These are phyloP conservation scores for Beauveria sp. DNA, from an alignment of 2,329 filamentous ascomycete species.

Conservation along the genomic window DNA sequence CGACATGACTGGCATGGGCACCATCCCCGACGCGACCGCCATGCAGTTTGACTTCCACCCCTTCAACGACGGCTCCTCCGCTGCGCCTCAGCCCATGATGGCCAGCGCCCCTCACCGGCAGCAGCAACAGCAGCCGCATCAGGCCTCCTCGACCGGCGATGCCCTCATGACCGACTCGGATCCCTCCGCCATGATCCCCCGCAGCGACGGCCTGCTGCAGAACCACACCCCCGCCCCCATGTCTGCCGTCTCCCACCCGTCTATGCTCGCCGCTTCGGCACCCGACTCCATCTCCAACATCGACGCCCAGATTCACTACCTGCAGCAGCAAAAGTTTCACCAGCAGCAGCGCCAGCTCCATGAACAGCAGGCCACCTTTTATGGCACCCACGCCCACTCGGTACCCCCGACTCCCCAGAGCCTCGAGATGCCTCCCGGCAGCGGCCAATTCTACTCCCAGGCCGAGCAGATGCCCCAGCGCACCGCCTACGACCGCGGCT, in stretches of 20 bases:
- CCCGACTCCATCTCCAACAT: slow-evolving; percentile 50
- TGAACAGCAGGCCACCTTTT: slow-evolving; percentile 50
- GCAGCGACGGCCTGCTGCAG: slow-evolving; percentile 30
- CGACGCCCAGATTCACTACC: slow-evolving; percentile 58
- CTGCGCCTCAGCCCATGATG: slow-evolving; percentile 16
- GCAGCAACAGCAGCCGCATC: slow-evolving; percentile 16
- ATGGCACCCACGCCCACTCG: slow-evolving; percentile 47
- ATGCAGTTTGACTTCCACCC: slow-evolving; percentile 54
- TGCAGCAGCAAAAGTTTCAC: slow-evolving; percentile 56
- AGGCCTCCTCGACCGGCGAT: slow-evolving; percentile 23
- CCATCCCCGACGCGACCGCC: slow-evolving; percentile 35
- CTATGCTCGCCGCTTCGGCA: slow-evolving; percentile 32
- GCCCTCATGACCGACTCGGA: slow-evolving; percentile 29
- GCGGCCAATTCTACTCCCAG: slow-evolving; percentile 50
- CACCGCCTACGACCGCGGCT: slow-evolving; percentile 55
- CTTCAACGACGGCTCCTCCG: slow-evolving; percentile 37
- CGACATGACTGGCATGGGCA: slow-evolving; percentile 50
- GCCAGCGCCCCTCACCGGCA: not conserved
- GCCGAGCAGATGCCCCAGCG: slow-evolving; percentile 47
- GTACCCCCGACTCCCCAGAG: slow-evolving; percentile 77
- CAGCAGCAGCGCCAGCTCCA: slow-evolving; percentile 52
- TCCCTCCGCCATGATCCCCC: slow-evolving; percentile 21
- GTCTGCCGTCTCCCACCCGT: slow-evolving; percentile 36
- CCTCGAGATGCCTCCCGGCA: slow-evolving; percentile 62
- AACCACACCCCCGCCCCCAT: slow-evolving; percentile 40